phyloP scores from a whole-genome alignment of 2,329 filamentous ascomycete genomes.

The Cladosporium sp. region DNA sequence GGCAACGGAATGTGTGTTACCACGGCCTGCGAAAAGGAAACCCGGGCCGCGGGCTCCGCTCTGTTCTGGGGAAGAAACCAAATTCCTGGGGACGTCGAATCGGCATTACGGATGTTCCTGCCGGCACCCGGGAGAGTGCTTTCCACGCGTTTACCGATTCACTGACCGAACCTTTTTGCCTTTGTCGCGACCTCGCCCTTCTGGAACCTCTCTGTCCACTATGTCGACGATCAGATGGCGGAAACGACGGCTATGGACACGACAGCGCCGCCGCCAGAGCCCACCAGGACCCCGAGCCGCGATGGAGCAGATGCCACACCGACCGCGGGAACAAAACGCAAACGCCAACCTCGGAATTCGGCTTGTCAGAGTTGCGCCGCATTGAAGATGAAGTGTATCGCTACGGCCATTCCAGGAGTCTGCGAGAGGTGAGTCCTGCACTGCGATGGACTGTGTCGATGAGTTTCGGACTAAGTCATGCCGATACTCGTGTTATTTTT shows the following conservation, averaged over 20 bases:
- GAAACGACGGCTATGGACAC: conserved; percentile 8
- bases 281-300: not conserved
- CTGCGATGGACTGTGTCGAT: too few species aligned
- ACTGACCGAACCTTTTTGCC: conserved; percentile 3
- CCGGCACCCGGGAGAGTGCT: conserved; percentile 2
- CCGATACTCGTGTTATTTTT: not conserved
- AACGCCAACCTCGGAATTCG: conserved; percentile 24
- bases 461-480: not conserved
- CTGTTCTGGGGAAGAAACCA: not conserved
- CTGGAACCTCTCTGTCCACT: not conserved
- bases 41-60: not conserved
- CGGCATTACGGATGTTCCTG: conserved; percentile 7
- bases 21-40: not conserved
- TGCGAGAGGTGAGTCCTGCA: conserved; percentile 14
- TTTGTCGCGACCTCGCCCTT: not conserved
- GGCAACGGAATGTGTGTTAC: not conserved
- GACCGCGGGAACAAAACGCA: conserved; percentile 16
- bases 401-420: conserved; percentile 6
- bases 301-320: not conserved
- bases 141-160: not conserved
- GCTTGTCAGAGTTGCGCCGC: conserved; percentile 24
- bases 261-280: conserved; percentile 7
- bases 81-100: not conserved
- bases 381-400: conserved; percentile 25
- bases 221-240: not conserved